Base-by-base conservation (phyloP, 2,329 filamentous ascomycete species). In the Trichoderma oligosporum region DNA sequence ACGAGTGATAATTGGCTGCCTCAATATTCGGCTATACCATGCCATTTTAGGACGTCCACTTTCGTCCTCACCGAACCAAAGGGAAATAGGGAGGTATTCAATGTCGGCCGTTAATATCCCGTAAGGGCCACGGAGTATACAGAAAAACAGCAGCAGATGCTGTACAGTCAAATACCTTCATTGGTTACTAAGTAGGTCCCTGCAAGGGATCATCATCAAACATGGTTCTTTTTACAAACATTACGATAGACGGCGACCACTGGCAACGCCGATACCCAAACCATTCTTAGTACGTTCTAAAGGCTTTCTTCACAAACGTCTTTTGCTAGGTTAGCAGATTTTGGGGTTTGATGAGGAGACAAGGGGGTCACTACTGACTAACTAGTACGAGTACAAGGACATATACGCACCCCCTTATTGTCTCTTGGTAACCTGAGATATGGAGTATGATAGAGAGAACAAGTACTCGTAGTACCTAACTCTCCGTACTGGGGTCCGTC, bases 401-500 rank as follows among this genome's bases (percentile, higher is more conserved):
- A 58, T 38, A 24, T 39, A 31, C 36, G 36, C 31, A 39, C 33
- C 42, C 42, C n/a, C 41, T 31, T 47, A 38, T 41, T 56, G 42
- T 22, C 41, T 35, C 33, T 38, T 24, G 53, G 42, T 20, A 42
- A 47, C 53, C 42, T 48, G 41, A 47, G 53, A 47, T 56, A 48
- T 25, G 41, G 41, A 35, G 41, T 42, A 24, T 7, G 3, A 2
- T 41, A 39, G 52, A 29, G 24, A 16, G 27, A 12, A 24, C 46
- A 46, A 46, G 1, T 22, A 14, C 6, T 33, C 20, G 7, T 9
- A 24, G 14, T 16, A 7, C 39, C 8, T 18, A 12, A 44, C 20
- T 29, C 27, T 22, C 39, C 31, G 12, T 39, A 41, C 14, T 25
- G 52, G 41, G 33, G 35, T 25, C 53, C 35, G 7, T 29, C 36